Evolutionary conservation across 176 grass and related monocot species (phyloP), one percentile per base, ranked within the genome.

Genomic region (Canna indica): DNA sequence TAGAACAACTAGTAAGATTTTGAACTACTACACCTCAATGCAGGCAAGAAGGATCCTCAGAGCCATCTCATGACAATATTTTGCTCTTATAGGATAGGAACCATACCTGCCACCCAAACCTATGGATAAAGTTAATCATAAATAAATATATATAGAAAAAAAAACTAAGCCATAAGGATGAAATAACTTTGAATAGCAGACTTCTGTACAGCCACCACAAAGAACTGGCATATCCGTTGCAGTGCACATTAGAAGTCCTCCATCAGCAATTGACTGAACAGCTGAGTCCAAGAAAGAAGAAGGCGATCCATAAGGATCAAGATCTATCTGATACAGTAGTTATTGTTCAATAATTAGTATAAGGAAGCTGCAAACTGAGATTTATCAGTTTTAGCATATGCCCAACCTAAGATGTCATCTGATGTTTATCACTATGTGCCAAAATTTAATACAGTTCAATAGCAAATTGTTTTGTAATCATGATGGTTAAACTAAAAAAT

Each of bases 1-100:
- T n/a, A n/a, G n/a, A n/a, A n/a, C n/a, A n/a, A n/a, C n/a, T n/a
- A n/a, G n/a, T n/a, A n/a, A n/a, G n/a, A n/a, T n/a, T n/a, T n/a
- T n/a, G n/a, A n/a, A n/a, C n/a, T n/a, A n/a, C n/a, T 60, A 20
- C 85, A 99, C 94, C 94, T 93, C 89, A 64, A 99, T 93, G 82
- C 89, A 88, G 52, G 94, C 88, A 79, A 99, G 90, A 60, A 99
- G 94, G 36, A 99, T 99, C 79, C 94, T 87, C 84, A 99, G 85
- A 82, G 94, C 94, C 86, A 99, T 99, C 79, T 93, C 94, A 36
- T 99, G 94, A 65, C 86, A 90, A 78, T 99, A 93, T 67, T 99
- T 99, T 32, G 84, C 94, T 83, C 88, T 99, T 30, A 87, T 42
- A 75, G 94, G 94, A 42, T 90, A 99, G 28, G 84, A 91, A 67